Conservation (phyloP, 768 basidiomycete species). For the Mycena maculata region DNA sequence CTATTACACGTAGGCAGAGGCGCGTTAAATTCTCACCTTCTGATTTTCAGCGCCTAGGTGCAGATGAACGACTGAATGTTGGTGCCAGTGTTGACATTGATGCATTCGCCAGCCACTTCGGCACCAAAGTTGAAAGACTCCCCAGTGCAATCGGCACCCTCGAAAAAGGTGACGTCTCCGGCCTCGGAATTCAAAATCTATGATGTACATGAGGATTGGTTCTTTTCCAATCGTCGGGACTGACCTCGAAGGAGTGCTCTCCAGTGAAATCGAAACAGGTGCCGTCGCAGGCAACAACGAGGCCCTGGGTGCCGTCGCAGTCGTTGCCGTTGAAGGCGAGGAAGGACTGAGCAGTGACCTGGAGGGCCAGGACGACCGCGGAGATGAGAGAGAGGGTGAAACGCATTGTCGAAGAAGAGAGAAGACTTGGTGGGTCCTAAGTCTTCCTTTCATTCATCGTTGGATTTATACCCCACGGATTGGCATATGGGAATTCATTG, state of each 20-base stretch:
- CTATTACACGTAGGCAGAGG: neutral
- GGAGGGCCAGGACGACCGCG: constrained; percentile 1
- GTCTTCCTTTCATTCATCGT: neutral
- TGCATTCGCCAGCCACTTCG: too few species aligned
- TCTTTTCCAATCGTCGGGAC: neutral
- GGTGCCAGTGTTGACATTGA: too few species aligned
- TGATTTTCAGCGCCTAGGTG: too few species aligned
- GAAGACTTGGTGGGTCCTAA: neutral
- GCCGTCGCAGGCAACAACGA: too few species aligned
- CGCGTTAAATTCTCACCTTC: neutral
- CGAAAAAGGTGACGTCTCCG: neutral
- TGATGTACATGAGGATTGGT: neutral
- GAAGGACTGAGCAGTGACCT: too few species aligned
- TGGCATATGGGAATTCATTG: neutral
- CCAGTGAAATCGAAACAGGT: too few species aligned
- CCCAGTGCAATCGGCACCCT: neutral
- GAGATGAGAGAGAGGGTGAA: constrained; percentile 8
- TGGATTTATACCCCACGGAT: constrained; percentile 6
- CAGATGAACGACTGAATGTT: neutral
- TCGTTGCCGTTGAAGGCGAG: too few species aligned
- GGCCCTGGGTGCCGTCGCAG: too few species aligned
- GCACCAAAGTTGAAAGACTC: too few species aligned
- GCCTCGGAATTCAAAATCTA: neutral
- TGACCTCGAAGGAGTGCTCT: constrained; percentile 7
- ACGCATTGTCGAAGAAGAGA: constrained; percentile 5